Evolutionary conservation across 2,329 filamentous ascomycete species (phyloP).

Genomic region (Talaromyces sp.): DNA sequence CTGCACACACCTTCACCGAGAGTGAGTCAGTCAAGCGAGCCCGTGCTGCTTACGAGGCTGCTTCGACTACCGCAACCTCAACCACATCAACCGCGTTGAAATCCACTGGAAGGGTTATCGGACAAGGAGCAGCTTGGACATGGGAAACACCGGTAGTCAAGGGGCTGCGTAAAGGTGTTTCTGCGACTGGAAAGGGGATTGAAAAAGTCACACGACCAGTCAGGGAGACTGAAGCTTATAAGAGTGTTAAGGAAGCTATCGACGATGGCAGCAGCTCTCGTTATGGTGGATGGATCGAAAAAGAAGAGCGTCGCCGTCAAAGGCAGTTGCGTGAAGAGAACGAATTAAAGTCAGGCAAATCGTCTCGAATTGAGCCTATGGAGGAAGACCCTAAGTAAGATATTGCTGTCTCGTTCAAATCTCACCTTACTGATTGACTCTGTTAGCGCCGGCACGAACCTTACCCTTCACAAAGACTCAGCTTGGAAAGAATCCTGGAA

Average conservation of each 20-base stretch:
- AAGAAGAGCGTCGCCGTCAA: slow-evolving; percentile 82
- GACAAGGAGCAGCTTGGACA: slow-evolving; percentile 90
- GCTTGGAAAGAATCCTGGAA: slow-evolving; percentile 99
- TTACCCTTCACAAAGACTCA: slow-evolving; percentile 94
- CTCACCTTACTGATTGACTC: slow-evolving; percentile 31
- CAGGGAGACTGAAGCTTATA: slow-evolving; percentile 90
- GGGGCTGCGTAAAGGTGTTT: slow-evolving; percentile 81
- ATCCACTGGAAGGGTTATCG: slow-evolving; percentile 79
- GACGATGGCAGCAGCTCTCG: slow-evolving; percentile 94
- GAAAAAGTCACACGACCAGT: slow-evolving; percentile 96
- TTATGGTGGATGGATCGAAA: slow-evolving; percentile 95
- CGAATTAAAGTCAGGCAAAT: slow-evolving; percentile 53
- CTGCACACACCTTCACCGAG: slow-evolving; percentile 86
- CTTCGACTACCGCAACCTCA: slow-evolving; percentile 76
- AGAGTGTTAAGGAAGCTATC: slow-evolving; percentile 90
- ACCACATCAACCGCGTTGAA: slow-evolving; percentile 80
- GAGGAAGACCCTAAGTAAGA: slow-evolving; percentile 87
- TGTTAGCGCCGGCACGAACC: slow-evolving; percentile 80
- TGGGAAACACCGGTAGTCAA: slow-evolving; percentile 96
- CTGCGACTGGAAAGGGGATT: slow-evolving; percentile 78
- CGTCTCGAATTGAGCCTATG: slow-evolving; percentile 57
- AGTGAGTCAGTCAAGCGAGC: slow-evolving; percentile 87
- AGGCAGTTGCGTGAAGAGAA: slow-evolving; percentile 70
- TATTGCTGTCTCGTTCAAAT: slow-evolving; percentile 21
- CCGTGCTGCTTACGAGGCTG: slow-evolving; percentile 80